A percentile compares a stretch with the other conserved stretches of the same genome.
phyloP scores from a whole-genome alignment of 1,139 yeast species.

The Saccharomyces hybrid region DNA sequence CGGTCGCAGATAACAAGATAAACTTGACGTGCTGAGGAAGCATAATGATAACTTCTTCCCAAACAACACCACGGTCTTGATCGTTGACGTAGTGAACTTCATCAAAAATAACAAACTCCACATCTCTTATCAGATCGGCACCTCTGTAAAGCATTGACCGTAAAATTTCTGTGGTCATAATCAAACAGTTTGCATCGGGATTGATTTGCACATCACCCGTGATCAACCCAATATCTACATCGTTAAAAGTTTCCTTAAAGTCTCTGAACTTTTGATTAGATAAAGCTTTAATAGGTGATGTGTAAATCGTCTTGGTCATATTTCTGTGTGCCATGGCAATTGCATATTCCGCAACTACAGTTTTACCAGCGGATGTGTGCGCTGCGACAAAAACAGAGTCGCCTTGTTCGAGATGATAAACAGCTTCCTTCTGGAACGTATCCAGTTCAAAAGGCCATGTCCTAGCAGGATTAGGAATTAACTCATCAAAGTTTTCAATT shows the following conservation, averaged over 20 bases:
- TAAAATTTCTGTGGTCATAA: conserved; percentile 95
- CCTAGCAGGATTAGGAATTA: conserved; percentile 89
- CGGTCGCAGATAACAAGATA: conserved; percentile 86
- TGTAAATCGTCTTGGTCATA: conserved; percentile 86
- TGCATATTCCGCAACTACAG: conserved; percentile 90
- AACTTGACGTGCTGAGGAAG: conserved; percentile 91
- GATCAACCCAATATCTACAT: conserved; percentile 82
- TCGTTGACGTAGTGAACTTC: conserved; percentile 97
- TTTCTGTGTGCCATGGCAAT: conserved; percentile 86
- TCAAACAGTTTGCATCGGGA: conserved; percentile 92
- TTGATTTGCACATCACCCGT: conserved; percentile 98
- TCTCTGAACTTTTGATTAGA: conserved; percentile 94
- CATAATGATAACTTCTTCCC: conserved; percentile 98
- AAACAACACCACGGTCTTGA: conserved; percentile 94
- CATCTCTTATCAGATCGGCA: conserved; percentile 92
- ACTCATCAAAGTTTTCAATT: conserved; percentile 73
- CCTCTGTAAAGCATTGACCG: conserved; percentile 95
- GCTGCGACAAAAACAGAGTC: conserved; percentile 98
- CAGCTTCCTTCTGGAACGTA: conserved; percentile 94
- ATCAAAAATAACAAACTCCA: conserved; percentile 93
- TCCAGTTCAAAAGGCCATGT: conserved; percentile 91
- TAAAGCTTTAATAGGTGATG: conserved; percentile 88
- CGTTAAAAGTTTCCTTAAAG: conserved; percentile 70
- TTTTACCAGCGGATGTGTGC: conserved; percentile 90
- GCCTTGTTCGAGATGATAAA: conserved; percentile 90